phyloP scores from a whole-genome alignment of 176 grass and related monocot genomes.

The Avena sativa region DNA sequence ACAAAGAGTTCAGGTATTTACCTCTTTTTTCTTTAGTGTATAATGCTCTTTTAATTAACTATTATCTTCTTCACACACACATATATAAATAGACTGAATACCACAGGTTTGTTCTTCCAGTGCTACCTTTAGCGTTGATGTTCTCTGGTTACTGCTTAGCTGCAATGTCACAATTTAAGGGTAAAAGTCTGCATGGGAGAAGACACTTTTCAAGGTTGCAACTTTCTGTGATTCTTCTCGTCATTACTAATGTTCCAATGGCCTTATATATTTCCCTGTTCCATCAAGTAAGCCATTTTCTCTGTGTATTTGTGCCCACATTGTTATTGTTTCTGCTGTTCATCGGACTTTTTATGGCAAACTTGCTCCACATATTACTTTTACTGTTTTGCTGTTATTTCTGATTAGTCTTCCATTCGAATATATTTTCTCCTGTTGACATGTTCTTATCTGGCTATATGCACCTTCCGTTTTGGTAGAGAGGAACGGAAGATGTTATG shows the following conservation, averaged over 20 bases:
- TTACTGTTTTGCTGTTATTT: neutral
- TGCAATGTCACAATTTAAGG: conserved; percentile 51
- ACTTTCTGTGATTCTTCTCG: conserved; percentile 63
- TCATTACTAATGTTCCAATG: conserved; percentile 88
- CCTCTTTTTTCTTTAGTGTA: conserved; percentile 38
- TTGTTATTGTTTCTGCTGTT: conserved; percentile 1
- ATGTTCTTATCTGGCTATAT: conserved; percentile 41
- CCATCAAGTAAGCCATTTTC: conserved; percentile 74
- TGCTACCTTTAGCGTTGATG: conserved; percentile 88
- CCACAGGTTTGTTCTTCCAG: conserved; percentile 90
- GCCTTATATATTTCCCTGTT: conserved; percentile 81
- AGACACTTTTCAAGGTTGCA: conserved; percentile 50
- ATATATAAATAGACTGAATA: conserved; percentile 26
- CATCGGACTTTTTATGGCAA: neutral
- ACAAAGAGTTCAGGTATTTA: conserved; percentile 94
- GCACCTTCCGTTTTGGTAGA: conserved; percentile 52
- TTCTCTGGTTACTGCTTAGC: conserved; percentile 88
- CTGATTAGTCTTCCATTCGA: conserved; percentile 29
- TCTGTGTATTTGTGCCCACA: neutral
- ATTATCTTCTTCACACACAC: neutral
- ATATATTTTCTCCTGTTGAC: neutral
- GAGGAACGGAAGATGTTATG: conserved; percentile 95
- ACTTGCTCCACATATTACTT: conserved; percentile 16
- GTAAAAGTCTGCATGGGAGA: conserved; percentile 39
- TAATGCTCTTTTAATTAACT: conserved; percentile 8